Percentiles rank a stretch among this genome's conserved stretches.
Conservation (phyloP, 805 yeast species). For the Saccharomycopsis vini region DNA sequence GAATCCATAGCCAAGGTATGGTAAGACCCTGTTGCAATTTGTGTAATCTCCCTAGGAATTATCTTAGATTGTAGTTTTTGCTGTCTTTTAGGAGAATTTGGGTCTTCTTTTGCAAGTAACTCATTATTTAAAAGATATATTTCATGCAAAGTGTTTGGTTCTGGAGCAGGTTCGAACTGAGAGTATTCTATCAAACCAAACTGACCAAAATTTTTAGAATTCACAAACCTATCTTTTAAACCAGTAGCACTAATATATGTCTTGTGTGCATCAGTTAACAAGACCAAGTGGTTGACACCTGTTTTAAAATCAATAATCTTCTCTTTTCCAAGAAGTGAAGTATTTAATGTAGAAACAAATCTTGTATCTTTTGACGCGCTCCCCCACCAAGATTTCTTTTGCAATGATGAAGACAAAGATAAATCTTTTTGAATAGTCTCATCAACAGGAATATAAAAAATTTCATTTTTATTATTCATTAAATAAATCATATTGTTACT, state of each 20-base stretch:
- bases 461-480: constrained; percentile 29
- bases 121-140: constrained; percentile 49
- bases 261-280: constrained; percentile 49
- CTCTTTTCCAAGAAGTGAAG: constrained; percentile 36
- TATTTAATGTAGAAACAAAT: constrained; percentile 25
- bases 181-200: constrained; percentile 71
- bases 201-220: constrained; percentile 57
- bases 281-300: constrained; percentile 65
- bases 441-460: constrained; percentile 28
- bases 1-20: constrained; percentile 64
- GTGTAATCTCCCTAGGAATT: constrained; percentile 36
- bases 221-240: constrained; percentile 22
- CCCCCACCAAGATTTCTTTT: neutral
- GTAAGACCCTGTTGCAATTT: constrained; percentile 64
- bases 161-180: constrained; percentile 50
- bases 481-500: constrained; percentile 50
- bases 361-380: neutral
- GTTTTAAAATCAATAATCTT: constrained; percentile 41
- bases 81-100: constrained; percentile 5
- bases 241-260: constrained; percentile 61
- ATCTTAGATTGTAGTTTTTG: constrained; percentile 13
- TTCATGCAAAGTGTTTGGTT: constrained; percentile 40
- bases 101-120: constrained; percentile 17
- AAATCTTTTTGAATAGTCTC: constrained; percentile 13
- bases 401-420: too few relatives aligned